phyloP scores from a whole-genome alignment of 2,329 filamentous ascomycete species.

The Alternaria sp. region DNA sequence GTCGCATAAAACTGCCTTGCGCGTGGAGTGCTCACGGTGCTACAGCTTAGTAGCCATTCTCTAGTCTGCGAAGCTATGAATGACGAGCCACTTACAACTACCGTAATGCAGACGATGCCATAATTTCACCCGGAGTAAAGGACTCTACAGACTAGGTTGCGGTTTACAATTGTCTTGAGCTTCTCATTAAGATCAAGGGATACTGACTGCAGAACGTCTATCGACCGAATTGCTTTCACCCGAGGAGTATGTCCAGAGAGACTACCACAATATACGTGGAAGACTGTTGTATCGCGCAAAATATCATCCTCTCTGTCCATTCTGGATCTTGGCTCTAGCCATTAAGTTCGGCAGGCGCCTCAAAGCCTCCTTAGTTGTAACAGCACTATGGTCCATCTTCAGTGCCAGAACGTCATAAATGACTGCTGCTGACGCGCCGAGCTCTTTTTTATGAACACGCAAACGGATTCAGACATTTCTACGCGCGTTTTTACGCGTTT shows the following conservation, averaged over 20 bases:
- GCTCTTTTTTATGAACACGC: background rate
- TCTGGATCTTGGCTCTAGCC: background rate
- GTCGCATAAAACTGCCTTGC: background rate
- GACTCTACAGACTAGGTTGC: too few relatives aligned
- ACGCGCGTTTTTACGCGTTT: slow-evolving; percentile 1
- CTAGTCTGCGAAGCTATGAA: background rate
- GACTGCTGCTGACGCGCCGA: background rate
- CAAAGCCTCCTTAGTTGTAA: background rate
- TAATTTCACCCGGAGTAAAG: too few relatives aligned
- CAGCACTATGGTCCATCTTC: background rate
- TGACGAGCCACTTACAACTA: background rate
- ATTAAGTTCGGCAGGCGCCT: background rate
- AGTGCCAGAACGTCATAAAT: background rate
- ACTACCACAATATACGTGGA: background rate
- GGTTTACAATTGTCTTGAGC: too few relatives aligned
- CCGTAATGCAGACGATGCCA: too few relatives aligned
- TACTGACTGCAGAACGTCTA: too few relatives aligned
- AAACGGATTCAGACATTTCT: background rate
- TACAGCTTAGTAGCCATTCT: background rate
- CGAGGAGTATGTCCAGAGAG: background rate
- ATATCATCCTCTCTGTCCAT: background rate
- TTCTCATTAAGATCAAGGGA: too few relatives aligned
- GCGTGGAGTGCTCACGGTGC: background rate
- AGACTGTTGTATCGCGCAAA: background rate
- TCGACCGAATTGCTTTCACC: background rate